These are phyloP conservation scores for Deakozyma indianensis DNA, from an alignment of 805 yeast genomes.

Conservation along the genomic window DNA sequence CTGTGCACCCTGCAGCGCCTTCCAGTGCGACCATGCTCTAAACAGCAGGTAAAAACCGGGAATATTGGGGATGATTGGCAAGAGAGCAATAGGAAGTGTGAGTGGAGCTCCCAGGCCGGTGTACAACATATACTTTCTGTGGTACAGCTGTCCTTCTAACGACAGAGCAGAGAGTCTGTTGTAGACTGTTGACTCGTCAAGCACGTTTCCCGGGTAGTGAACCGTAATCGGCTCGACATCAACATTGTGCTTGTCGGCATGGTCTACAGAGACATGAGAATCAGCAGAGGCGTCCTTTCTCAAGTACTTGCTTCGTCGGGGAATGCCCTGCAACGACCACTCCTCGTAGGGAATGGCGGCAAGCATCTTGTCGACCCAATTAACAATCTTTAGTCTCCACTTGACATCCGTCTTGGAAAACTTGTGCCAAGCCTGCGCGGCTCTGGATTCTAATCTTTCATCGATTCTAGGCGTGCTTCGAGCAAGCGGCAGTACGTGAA, in stretches of 20 bases:
- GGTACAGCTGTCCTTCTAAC: conserved; percentile 32
- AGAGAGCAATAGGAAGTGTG: conserved; percentile 60
- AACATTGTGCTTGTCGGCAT: conserved; percentile 1
- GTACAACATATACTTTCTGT: conserved; percentile 37
- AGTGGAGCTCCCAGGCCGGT: conserved; percentile 57
- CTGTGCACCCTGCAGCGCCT: conserved; percentile 60
- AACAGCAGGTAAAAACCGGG: conserved; percentile 82
- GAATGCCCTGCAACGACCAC: conserved; percentile 57
- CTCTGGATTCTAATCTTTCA: conserved; percentile 31
- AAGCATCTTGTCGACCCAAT: conserved; percentile 36
- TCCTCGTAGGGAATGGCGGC: conserved; percentile 70
- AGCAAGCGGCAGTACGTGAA: conserved; percentile 21
- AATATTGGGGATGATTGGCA: conserved; percentile 82
- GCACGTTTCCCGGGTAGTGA: conserved; percentile 5
- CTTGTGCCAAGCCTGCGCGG: conserved; percentile 46
- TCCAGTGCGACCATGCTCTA: conserved; percentile 71
- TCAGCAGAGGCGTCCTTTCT: conserved; percentile 29
- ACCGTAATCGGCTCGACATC: not conserved
- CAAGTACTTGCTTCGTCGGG: conserved; percentile 47
- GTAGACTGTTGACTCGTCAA: conserved; percentile 8
- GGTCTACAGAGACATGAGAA: conserved; percentile 9
- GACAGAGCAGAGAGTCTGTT: conserved; percentile 29
- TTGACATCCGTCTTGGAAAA: conserved; percentile 39
- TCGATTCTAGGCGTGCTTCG: conserved; percentile 25
- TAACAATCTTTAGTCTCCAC: conserved; percentile 47